Percentiles rank a stretch among this genome's conserved stretches.
These are phyloP conservation scores for Parathielavia hyrcaniae DNA, from an alignment of 495 filamentous ascomycete species.

Conservation along the genomic window DNA sequence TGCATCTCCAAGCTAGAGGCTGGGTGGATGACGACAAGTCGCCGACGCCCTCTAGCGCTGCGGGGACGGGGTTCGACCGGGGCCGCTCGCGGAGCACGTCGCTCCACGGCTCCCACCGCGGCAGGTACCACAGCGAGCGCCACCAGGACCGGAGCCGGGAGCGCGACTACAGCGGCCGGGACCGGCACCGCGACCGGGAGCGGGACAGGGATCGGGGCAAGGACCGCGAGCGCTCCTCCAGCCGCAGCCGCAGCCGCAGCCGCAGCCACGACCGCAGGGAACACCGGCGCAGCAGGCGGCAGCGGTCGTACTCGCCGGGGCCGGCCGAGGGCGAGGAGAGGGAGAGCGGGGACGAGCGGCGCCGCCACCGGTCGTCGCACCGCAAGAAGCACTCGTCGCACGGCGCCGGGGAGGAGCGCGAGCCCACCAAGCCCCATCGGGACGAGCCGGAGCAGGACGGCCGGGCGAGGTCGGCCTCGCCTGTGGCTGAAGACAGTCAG, in stretches of 20 bases:
- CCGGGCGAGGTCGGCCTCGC: constrained; percentile 48
- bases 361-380: constrained; percentile 43
- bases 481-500: constrained; percentile 36
- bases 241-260: constrained; percentile 37
- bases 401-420: constrained; percentile 32
- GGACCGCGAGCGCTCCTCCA: constrained; percentile 18
- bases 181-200: constrained; percentile 29
- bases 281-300: constrained; percentile 47
- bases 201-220: constrained; percentile 22
- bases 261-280: constrained; percentile 47
- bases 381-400: constrained; percentile 40
- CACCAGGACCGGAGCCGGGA: constrained; percentile 19
- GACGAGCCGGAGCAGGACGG: constrained; percentile 39
- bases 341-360: constrained; percentile 41
- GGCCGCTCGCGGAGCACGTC: constrained; percentile 41
- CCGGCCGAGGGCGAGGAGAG: constrained; percentile 43
- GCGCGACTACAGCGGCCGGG: constrained; percentile 17
- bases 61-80: constrained; percentile 30
- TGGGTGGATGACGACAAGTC: constrained; percentile 38
- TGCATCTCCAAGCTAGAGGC: constrained; percentile 46
- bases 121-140: constrained; percentile 20
- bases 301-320: constrained; percentile 49
- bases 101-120: constrained; percentile 26
- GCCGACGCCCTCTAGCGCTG: constrained; percentile 32
- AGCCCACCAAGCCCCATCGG: constrained; percentile 29